Base-by-base conservation (phyloP, 2,329 filamentous ascomycete species). In the Calonectria leucothoes region DNA sequence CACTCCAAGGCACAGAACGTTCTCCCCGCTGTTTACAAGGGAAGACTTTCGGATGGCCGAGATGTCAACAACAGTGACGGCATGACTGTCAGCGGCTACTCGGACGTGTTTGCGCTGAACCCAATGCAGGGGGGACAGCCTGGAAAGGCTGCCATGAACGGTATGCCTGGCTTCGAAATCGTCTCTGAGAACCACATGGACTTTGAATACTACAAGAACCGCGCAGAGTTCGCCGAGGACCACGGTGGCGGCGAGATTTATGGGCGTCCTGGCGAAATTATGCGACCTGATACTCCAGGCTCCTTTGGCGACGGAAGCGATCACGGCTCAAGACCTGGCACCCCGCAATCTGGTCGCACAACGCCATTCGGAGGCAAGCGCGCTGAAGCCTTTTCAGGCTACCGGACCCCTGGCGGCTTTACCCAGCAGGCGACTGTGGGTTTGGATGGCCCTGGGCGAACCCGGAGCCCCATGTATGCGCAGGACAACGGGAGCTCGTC, bases 191-290 rank as follows among this genome's bases (percentile, higher is more conserved):
- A 90, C 69, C 92, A 95, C 63, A 93, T 98, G 84, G 95, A 98
- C 82, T 98, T 97, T 82, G 93, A 95, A 74, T 96, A 95, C 85
- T 98, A 93, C 88, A 98, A 98, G 85, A 93, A 98, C 83, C 90
- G 95, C 1, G 91, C 94, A 2, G 96, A 98, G 78, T 98, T 98
- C 84, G 92, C 92, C 1, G 93, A 95, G 14, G 94, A 97, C 69
- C 94, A 95, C 77, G 95, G 95, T n/a, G 95, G 94, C 6, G 94
- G 94, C 27, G 90, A 91, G 37, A 87, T 93, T 8, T 93, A 91
- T 75, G 93, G 93, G 4, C 88, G 86, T 17, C 84, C 89, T 2
- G 85, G 87, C 29, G 93, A 94, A 74, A 85, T 92, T 2, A 83
- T 89, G 20, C 88, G 93, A 1, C 90, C 92, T 0, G 90, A 88